Evolutionary conservation across 306 rosid genomes (phyloP), one percentile per base, ranked within the genome.

Genomic region (Sophora flavescens): DNA sequence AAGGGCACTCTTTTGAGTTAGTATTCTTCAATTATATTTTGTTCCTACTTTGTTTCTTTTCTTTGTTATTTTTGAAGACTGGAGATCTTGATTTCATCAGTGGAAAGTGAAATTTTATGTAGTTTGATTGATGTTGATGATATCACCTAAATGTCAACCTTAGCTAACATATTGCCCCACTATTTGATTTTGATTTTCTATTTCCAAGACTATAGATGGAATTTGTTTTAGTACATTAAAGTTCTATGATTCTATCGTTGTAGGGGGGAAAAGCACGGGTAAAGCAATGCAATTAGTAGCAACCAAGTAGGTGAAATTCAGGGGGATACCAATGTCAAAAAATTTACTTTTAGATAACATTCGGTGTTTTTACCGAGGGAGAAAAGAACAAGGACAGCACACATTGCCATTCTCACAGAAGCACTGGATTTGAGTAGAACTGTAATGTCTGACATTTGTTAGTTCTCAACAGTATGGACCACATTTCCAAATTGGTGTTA

Each of bases 381-480:
- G 39, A 42, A 72, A 39, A 15, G 69, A 63, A 54, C 36, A 42
- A 42, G 9, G 26, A 50, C 36, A n/a, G 78, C 38, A n/a, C n/a
- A 54, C 9, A 15, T 56, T 48, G 76, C 33, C 17, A 50, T 48
- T 48, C 48, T 44, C 44, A 54, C 68, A 33, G 62, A 33, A 53
- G 75, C 64, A 56, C 12, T 70, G 70, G 57, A 76, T 82, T 74
- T 56, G 48, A 51, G 67, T 18, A 50, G 76, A 38, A 28, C 47
- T 16, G 44, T 54, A 13, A 26, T 75, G 57, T 74, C 70, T 50
- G 62, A 38, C 47, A 17, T 38, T 15, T 6, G 50, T 75, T 47
- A 63, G 66, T 58, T 56, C 71, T 11, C n/a, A 62, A 60, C 33
- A 70, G 70, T 1, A 66, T 85, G 88, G 84, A 70, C 86, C 88